phyloP scores from a whole-genome alignment of 176 grass and related monocot genomes.

The Sorghum bicolor region Sorghum_bicolor_NCBIv3 NC_012875.2:51535501-51536000 shows the following conservation, averaged over 20 bases:
- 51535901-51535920: not conserved
- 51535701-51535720: too few relatives aligned
- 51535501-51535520: not conserved
- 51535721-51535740: too few relatives aligned
- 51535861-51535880: not conserved
- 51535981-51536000: not conserved
- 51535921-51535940: not conserved
- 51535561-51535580: not conserved
- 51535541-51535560: not conserved
- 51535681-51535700: not conserved
- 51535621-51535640: not conserved
- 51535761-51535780: not conserved
- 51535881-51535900: not conserved
- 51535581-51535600: not conserved
- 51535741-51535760: not conserved
- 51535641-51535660: not conserved
- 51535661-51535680: not conserved
- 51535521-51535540: not conserved
- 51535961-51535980: not conserved
- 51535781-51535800: not conserved
- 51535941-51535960: not conserved
- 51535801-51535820: not conserved
- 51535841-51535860: not conserved
- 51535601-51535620: not conserved
- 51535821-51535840: not conserved